Percentiles rank a stretch among this genome's conserved stretches.
phyloP scores from a whole-genome alignment of 2,329 filamentous ascomycete species.

The Hypocreales sp. region DNA sequence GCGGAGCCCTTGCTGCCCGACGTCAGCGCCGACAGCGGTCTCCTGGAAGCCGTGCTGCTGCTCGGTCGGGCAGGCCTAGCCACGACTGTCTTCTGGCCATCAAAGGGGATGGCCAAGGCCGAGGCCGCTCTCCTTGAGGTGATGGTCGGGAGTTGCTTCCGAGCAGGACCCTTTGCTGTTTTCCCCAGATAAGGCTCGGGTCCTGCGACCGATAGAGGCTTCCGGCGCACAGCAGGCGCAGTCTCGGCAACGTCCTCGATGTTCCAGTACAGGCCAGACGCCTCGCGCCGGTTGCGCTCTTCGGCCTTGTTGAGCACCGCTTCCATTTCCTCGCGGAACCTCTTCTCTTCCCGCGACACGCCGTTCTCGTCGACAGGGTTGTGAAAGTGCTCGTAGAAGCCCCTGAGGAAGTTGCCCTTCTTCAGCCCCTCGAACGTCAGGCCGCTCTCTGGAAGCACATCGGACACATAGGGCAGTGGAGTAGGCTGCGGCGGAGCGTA shows the following conservation, averaged over 20 bases:
- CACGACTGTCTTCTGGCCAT: background rate
- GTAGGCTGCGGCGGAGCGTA: constrained; percentile 68
- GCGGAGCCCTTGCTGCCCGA: constrained; percentile 13
- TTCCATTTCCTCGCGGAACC: constrained; percentile 38
- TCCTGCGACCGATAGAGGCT: background rate
- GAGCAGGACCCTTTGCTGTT: constrained; percentile 2
- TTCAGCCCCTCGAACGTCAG: constrained; percentile 43
- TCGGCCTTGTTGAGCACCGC: constrained; percentile 42
- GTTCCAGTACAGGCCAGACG: constrained; percentile 47
- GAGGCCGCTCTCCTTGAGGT: constrained; percentile 37
- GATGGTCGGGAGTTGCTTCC: constrained; percentile 13
- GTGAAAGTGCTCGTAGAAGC: constrained; percentile 44
- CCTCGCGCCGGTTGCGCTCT: constrained; percentile 49
- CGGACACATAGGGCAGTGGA: constrained; percentile 52
- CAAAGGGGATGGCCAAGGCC: constrained; percentile 22
- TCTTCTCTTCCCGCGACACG: constrained; percentile 43
- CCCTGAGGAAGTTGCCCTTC: constrained; percentile 42
- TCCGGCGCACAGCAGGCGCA: background rate
- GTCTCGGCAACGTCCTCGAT: constrained; percentile 38
- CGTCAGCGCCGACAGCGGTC: constrained; percentile 15
- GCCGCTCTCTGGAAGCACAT: constrained; percentile 44
- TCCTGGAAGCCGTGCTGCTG: constrained; percentile 4
- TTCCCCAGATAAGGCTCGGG: constrained; percentile 1
- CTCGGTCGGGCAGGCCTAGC: background rate
- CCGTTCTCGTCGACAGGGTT: constrained; percentile 54